A percentile compares a stretch with the other conserved stretches of the same genome.
phyloP scores from a whole-genome alignment of 768 basidiomycete species.

The Phanerodontia chrysosporium region DNA sequence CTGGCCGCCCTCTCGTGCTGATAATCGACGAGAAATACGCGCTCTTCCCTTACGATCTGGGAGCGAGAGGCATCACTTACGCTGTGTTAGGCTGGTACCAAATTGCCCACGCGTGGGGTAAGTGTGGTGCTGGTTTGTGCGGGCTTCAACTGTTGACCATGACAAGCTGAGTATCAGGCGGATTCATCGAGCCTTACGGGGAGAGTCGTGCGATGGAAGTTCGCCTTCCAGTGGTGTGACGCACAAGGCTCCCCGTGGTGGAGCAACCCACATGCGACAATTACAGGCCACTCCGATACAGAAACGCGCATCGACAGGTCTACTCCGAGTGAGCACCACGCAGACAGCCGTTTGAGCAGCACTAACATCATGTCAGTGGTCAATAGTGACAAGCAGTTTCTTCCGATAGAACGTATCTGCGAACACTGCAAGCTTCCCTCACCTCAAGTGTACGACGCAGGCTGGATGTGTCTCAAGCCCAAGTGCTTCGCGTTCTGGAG shows the following conservation, averaged over 20 bases:
- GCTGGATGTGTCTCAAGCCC: conserved; percentile 64
- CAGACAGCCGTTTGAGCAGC: not conserved
- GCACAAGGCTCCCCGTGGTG: conserved; percentile 61
- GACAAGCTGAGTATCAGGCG: conserved; percentile 59
- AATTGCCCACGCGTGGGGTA: conserved; percentile 70
- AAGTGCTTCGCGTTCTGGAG: conserved; percentile 56
- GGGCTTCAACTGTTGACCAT: not conserved
- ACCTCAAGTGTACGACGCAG: conserved; percentile 48
- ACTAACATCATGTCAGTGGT: not conserved
- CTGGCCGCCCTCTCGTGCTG: conserved; percentile 59
- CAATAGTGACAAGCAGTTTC: too few relatives aligned
- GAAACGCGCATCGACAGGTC: too few relatives aligned
- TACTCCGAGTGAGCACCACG: too few relatives aligned
- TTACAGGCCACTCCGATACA: too few relatives aligned
- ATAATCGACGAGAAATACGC: conserved; percentile 72
- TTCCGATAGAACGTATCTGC: too few relatives aligned
- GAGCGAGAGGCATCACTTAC: conserved; percentile 43
- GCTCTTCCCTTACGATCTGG: conserved; percentile 68
- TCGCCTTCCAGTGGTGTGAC: conserved; percentile 82
- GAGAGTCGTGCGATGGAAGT: conserved; percentile 73
- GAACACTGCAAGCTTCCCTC: conserved; percentile 38
- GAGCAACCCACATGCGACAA: conserved; percentile 15
- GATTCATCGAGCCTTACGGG: conserved; percentile 38
- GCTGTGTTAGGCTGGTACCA: conserved; percentile 67
- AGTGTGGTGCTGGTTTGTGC: conserved; percentile 21